Conservation (phyloP, 2,329 filamentous ascomycete genomes). For the Huntiella abstrusa region DNA sequence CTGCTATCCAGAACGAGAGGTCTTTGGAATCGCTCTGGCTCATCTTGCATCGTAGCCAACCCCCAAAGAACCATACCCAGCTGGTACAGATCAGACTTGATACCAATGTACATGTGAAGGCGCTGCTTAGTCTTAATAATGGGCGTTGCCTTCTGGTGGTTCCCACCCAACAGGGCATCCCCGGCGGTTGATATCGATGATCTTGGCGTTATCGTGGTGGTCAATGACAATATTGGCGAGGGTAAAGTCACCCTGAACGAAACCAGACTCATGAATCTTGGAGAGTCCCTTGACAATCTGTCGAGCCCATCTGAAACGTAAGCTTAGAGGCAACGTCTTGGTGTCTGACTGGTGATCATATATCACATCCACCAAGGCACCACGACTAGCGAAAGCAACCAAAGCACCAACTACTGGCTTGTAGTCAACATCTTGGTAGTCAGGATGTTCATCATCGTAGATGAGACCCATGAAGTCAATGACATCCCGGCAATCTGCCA, state of each 20-base stretch:
- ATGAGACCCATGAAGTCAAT: constrained; percentile 78
- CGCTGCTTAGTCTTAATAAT: constrained; percentile 77
- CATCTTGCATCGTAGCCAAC: constrained; percentile 69
- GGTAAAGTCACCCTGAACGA: constrained; percentile 94
- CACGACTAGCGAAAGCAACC: constrained; percentile 71
- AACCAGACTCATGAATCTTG: constrained; percentile 88
- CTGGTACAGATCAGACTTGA: constrained; percentile 93
- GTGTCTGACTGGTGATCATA: constrained; percentile 41
- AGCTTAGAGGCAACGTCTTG: constrained; percentile 43
- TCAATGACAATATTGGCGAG: constrained; percentile 95
- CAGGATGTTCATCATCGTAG: constrained; percentile 60
- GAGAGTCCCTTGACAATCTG: constrained; percentile 80
- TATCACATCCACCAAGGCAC: constrained; percentile 76
- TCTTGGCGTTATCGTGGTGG: constrained; percentile 65
- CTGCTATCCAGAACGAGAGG: constrained; percentile 41
- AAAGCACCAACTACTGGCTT: constrained; percentile 70
- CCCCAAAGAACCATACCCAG: constrained; percentile 96
- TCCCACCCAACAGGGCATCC: constrained; percentile 98
- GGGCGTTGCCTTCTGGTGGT: constrained; percentile 69
- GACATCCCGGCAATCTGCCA: constrained; percentile 55
- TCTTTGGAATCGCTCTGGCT: constrained; percentile 58
- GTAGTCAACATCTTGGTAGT: constrained; percentile 19
- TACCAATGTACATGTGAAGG: constrained; percentile 92
- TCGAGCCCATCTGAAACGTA: constrained; percentile 69
- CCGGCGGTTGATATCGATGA: constrained; percentile 93